phyloP scores from a whole-genome alignment of 169 alveolate genomes.

The Babesia bigemina region DNA sequence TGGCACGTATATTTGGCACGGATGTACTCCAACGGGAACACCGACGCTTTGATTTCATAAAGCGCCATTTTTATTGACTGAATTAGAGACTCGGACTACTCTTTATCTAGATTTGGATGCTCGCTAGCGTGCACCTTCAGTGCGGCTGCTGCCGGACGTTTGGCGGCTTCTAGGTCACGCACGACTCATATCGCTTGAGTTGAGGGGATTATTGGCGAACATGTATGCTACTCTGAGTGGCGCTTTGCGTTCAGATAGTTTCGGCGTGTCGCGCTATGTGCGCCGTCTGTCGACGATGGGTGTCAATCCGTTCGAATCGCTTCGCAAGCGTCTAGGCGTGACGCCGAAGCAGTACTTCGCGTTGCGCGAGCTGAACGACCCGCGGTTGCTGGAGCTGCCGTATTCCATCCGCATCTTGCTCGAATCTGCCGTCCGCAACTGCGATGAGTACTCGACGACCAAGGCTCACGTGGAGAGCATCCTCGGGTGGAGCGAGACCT shows the following conservation, averaged over 20 bases:
- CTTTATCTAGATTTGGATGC: too few relatives aligned
- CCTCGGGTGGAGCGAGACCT: slow-evolving; percentile 86
- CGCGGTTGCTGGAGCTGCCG: slow-evolving; percentile 82
- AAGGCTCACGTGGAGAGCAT: slow-evolving; percentile 90
- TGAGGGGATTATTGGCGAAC: neutral
- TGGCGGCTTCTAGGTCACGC: too few relatives aligned
- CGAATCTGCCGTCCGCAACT: slow-evolving; percentile 93
- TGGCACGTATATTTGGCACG: neutral
- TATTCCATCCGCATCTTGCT: slow-evolving; percentile 89
- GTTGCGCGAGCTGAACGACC: slow-evolving; percentile 72
- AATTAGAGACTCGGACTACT: too few relatives aligned
- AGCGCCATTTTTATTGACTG: too few relatives aligned
- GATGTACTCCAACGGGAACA: neutral
- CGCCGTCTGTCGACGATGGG: slow-evolving; percentile 55
- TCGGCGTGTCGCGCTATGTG: slow-evolving; percentile 27
- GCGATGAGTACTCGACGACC: slow-evolving; percentile 89
- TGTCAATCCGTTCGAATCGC: slow-evolving; percentile 56
- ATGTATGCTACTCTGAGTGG: slow-evolving; percentile 5
- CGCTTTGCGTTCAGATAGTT: neutral
- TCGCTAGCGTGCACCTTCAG: too few relatives aligned
- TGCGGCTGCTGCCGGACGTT: too few relatives aligned
- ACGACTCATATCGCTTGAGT: too few relatives aligned
- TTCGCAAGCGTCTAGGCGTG: slow-evolving; percentile 40
- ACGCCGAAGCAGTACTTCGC: slow-evolving; percentile 64
- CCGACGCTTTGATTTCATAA: too few relatives aligned